Percentiles rank a stretch among this genome's conserved stretches.
These are phyloP conservation scores for Aspergillus hortae DNA, from an alignment of 2,329 filamentous ascomycete species.

Conservation along the genomic window DNA sequence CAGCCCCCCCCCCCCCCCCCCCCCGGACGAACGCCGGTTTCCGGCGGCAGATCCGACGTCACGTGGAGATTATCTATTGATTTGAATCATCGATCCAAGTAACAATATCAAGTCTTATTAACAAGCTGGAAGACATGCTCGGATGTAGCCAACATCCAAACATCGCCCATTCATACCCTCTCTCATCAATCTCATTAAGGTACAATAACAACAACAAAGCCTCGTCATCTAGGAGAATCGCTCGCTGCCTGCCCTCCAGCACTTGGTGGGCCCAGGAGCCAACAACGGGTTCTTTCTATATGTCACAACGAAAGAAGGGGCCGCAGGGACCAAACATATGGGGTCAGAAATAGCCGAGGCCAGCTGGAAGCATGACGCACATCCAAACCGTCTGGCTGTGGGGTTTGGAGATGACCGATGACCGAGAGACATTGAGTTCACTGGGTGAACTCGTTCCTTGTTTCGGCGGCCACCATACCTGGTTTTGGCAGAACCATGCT, in stretches of 20 bases:
- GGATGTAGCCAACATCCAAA: constrained; percentile 9
- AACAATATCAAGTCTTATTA: neutral
- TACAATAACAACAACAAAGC: constrained; percentile 11
- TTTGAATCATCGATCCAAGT: neutral
- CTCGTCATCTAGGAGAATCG: constrained; percentile 9
- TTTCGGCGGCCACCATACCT: too few relatives aligned
- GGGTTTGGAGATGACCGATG: too few relatives aligned
- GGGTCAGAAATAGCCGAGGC: neutral
- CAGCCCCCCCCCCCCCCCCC: too few relatives aligned
- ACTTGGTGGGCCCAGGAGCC: constrained; percentile 18
- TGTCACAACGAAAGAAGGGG: constrained; percentile 13
- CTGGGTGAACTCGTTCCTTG: too few relatives aligned
- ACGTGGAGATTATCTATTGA: neutral
- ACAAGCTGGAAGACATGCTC: neutral
- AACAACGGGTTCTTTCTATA: constrained; percentile 12
- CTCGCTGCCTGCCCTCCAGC: constrained; percentile 17
- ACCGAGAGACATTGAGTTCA: too few relatives aligned
- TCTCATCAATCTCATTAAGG: constrained; percentile 20
- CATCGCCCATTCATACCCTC: constrained; percentile 16
- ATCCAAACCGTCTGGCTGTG: neutral
- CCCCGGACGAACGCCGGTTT: neutral
- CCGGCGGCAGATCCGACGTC: neutral
- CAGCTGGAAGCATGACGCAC: constrained; percentile 6
- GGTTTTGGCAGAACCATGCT: too few relatives aligned
- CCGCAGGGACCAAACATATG: neutral